phyloP scores from a whole-genome alignment of 805 yeast species.

The Metschnikowia anglica region DNA sequence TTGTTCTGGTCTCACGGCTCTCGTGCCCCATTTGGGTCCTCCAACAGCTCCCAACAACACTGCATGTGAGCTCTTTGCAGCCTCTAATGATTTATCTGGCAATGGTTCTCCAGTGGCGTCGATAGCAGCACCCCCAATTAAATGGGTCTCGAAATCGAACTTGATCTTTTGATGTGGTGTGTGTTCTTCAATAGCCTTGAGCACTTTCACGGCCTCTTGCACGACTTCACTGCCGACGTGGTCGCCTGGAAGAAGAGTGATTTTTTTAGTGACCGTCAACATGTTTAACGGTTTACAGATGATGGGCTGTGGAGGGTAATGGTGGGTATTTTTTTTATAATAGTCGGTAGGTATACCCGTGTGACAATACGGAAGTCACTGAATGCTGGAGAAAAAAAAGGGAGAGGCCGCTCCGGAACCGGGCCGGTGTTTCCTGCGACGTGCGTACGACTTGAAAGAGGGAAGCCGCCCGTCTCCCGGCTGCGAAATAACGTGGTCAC shows the following conservation, averaged over 20 bases:
- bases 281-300: conserved; percentile 9
- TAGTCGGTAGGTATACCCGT: neutral
- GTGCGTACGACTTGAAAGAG: no score
- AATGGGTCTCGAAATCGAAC: conserved; percentile 77
- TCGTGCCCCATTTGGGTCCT: conserved; percentile 99
- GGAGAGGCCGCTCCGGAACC: conserved; percentile 4
- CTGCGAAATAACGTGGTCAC: neutral
- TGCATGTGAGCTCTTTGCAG: conserved; percentile 87
- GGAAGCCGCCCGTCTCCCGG: no score
- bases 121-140: conserved; percentile 98
- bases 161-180: conserved; percentile 44
- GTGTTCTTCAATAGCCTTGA: conserved; percentile 65
- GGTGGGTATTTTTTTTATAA: neutral
- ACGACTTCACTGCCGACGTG: conserved; percentile 93
- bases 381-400: conserved; percentile 1
- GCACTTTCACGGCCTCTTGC: conserved; percentile 87
- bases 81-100: conserved; percentile 78
- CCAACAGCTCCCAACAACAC: conserved; percentile 98
- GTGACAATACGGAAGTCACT: conserved; percentile 3
- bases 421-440: conserved; percentile 3
- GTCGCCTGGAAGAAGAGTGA: conserved; percentile 93
- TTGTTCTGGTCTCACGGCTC: conserved; percentile 94
- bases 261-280: conserved; percentile 48
- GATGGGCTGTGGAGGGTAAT: neutral
- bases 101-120: conserved; percentile 94